A percentile compares a stretch with the other conserved stretches of the same genome.
These are phyloP conservation scores for Lichtheimia ornata DNA, from an alignment of 371 early-diverging fungal genomes.

Conservation along the genomic window DNA sequence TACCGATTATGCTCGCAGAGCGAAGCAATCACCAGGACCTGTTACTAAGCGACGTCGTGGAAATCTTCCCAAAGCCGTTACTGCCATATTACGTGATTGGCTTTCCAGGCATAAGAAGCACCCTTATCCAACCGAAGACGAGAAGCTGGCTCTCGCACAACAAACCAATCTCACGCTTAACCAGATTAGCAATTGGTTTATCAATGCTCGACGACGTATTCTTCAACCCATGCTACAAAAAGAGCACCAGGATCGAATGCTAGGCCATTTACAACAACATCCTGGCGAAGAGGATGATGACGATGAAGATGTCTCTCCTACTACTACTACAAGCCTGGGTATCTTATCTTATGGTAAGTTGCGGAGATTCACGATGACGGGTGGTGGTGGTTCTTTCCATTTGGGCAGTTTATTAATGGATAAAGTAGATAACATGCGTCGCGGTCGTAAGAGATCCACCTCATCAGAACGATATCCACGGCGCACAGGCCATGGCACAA, in stretches of 20 bases:
- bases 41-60: constrained; percentile 47
- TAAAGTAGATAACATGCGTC: background rate
- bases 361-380: too few species aligned
- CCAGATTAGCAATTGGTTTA: constrained; percentile 89
- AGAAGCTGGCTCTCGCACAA: constrained; percentile 64
- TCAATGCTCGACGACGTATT: constrained; percentile 77
- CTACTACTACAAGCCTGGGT: background rate
- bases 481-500: constrained; percentile 12
- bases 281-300: background rate
- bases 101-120: constrained; percentile 70
- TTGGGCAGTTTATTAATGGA: background rate
- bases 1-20: constrained; percentile 2
- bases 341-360: too few species aligned
- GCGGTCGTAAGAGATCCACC: constrained; percentile 11
- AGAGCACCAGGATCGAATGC: constrained; percentile 19
- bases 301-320: background rate
- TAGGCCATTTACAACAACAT: constrained; percentile 7
- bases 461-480: constrained; percentile 2
- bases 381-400: too few species aligned
- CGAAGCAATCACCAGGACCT: constrained; percentile 4
- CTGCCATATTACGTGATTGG: constrained; percentile 69
- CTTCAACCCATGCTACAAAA: constrained; percentile 48
- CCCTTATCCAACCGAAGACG: constrained; percentile 80
- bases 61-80: constrained; percentile 61
- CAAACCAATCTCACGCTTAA: constrained; percentile 67